Base-by-base conservation (phyloP, 2,329 filamentous ascomycete genomes). In the Cadophora sp. region DNA sequence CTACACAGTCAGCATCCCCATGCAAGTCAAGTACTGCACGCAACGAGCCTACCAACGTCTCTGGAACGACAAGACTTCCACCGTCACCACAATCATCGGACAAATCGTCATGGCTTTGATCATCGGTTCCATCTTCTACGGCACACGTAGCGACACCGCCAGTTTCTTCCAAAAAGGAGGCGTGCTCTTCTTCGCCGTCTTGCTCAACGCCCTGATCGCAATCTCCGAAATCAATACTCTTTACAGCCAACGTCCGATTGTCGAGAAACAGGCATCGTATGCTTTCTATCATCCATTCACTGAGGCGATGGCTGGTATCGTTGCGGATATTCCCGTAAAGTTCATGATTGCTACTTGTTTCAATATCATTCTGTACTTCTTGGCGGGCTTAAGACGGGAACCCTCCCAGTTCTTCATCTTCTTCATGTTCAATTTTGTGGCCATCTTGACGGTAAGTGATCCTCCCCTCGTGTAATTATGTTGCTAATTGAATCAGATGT, bases 271-370 rank as follows among this genome's bases (percentile, higher is more conserved):
- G 75, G 83, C 86, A 64, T 89, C 91, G 62, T 97, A 97, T 77
- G 94, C 94, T 24, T 85, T 97, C 27, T 97, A 97, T 74, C 94
- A 97, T 76, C 93, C 95, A 0, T 94, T 92, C 14, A 92, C 94
- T 6, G 94, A 97, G 83, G 93, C 94, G 16, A 84, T 95, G 61
- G 89, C 94, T 0, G 96, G 92, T 19, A 96, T 97, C 89, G 81
- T 97, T 34, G 91, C 88, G 69, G 94, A 97, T 74, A 82, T 97
- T 80, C 94, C 94, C 0, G 93, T 94, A 79, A 97, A 96, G 80
- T 81, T 97, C 11, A 27, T 80, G 19, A 94, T 95, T 75, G 82
- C 88, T 0, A 85, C 96, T 70, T 81, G 87, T 14, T 97, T 97
- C 83, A 97, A 97, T 77, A 64, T 94, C 53, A 86, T 89, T 2